Conservation (phyloP, 345 rosid species). For the Gossypium mustelinum region DNA sequence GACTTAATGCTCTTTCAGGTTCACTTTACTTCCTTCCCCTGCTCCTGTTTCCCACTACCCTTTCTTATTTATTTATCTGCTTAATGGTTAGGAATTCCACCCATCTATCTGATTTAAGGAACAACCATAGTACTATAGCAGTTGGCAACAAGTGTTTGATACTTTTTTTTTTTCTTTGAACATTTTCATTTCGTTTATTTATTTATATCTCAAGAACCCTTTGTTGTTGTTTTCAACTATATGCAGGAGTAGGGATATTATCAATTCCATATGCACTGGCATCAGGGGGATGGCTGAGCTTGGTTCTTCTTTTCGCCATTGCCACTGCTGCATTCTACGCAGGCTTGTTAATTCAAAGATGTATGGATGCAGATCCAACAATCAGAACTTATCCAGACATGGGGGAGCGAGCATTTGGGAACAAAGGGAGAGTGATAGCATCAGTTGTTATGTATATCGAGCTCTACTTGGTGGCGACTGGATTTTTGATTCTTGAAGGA, state of each 20-base stretch:
- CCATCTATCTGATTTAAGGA: neutral
- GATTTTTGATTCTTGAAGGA: constrained; percentile 87
- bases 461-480: constrained; percentile 77
- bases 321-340: constrained; percentile 64
- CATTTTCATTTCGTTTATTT: neutral
- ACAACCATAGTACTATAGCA: neutral
- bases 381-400: constrained; percentile 79
- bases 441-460: constrained; percentile 63
- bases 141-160: neutral
- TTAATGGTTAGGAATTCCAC: no score
- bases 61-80: no score
- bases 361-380: constrained; percentile 64
- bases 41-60: no score
- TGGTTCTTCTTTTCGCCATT: constrained; percentile 48
- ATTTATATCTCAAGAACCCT: neutral
- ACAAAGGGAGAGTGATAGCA: constrained; percentile 50
- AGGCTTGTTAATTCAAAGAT: constrained; percentile 66
- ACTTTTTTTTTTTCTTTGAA: neutral
- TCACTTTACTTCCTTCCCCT: neutral
- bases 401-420: constrained; percentile 77
- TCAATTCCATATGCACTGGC: constrained; percentile 81
- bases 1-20: constrained; percentile 75
- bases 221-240: neutral
- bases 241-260: constrained; percentile 79
- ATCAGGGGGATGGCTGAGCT: constrained; percentile 90